Conservation (phyloP, 1,284 basidiomycete genomes). For the Melampsora americana region DNA sequence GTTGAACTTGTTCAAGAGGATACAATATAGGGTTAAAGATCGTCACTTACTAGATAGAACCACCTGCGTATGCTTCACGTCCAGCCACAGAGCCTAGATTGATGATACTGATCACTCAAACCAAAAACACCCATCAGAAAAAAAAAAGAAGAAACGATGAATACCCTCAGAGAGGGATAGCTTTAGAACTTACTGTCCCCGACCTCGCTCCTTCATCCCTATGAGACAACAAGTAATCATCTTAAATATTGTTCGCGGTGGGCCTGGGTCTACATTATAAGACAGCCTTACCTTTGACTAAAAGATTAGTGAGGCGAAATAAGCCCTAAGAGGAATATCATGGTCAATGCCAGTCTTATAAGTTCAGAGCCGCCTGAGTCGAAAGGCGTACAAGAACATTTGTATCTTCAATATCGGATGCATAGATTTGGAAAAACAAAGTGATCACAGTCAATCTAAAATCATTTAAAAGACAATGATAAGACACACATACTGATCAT, state of each 20-base stretch:
- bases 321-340: constrained; percentile 20
- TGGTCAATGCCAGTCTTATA: not conserved
- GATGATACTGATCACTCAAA: constrained; percentile 63
- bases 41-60: constrained; percentile 60
- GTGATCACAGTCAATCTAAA: not conserved
- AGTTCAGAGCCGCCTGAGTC: not conserved
- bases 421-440: not conserved
- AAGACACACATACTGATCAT: constrained; percentile 43
- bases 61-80: constrained; percentile 83
- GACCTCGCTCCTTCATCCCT: constrained; percentile 84
- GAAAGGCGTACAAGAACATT: constrained; percentile 1
- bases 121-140: not conserved
- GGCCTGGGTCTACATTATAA: not conserved
- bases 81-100: constrained; percentile 93
- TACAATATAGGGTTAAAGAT: constrained; percentile 24
- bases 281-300: constrained; percentile 32
- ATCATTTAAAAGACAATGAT: constrained; percentile 23
- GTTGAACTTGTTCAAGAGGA: no score
- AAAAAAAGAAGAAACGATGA: not conserved
- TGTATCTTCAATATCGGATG: not conserved
- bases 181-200: constrained; percentile 66
- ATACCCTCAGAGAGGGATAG: no score
- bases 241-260: not conserved
- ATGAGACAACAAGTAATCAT: constrained; percentile 23
- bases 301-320: constrained; percentile 30